Conservation (phyloP, 257 asterid species). For the Scutellaria minor region DNA sequence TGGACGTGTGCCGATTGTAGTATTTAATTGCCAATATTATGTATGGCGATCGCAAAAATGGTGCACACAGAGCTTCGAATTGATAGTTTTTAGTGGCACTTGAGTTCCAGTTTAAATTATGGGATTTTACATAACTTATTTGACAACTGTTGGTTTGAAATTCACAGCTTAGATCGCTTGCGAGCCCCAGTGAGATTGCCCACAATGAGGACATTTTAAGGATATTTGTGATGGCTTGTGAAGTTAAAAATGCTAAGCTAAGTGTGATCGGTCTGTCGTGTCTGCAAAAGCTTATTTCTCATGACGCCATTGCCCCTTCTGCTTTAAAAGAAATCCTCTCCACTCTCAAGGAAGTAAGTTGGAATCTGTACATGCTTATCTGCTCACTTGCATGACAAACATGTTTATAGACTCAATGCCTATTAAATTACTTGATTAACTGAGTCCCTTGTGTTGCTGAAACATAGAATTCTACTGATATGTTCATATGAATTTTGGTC, state of each 20-base stretch:
- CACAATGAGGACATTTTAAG: conserved; percentile 79
- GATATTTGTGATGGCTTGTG: conserved; percentile 97
- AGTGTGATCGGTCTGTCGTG: conserved; percentile 91
- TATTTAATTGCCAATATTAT: conserved; percentile 12
- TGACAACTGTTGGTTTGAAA: conserved; percentile 35
- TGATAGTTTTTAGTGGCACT: not conserved
- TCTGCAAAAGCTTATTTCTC: conserved; percentile 91
- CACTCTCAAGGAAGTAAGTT: conserved; percentile 90
- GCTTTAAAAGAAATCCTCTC: conserved; percentile 79
- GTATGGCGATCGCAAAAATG: not conserved
- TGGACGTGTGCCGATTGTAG: conserved; percentile 11
- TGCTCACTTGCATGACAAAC: conserved; percentile 4
- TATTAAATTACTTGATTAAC: conserved; percentile 19
- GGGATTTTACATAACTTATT: conserved; percentile 17
- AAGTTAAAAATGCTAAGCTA: conserved; percentile 79
- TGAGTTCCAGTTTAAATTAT: conserved; percentile 10
- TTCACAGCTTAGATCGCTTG: conserved; percentile 83
- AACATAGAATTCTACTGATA: not conserved
- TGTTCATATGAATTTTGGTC: conserved; percentile 7
- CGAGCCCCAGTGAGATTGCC: conserved; percentile 87
- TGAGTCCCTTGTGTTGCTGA: not conserved
- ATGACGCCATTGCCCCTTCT: conserved; percentile 89
- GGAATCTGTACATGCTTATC: conserved; percentile 4
- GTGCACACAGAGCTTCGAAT: conserved; percentile 6
- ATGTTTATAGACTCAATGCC: conserved; percentile 23